Evolutionary conservation across 139 green algal species (phyloP).

Genomic region (Eudorina sp.): DNA sequence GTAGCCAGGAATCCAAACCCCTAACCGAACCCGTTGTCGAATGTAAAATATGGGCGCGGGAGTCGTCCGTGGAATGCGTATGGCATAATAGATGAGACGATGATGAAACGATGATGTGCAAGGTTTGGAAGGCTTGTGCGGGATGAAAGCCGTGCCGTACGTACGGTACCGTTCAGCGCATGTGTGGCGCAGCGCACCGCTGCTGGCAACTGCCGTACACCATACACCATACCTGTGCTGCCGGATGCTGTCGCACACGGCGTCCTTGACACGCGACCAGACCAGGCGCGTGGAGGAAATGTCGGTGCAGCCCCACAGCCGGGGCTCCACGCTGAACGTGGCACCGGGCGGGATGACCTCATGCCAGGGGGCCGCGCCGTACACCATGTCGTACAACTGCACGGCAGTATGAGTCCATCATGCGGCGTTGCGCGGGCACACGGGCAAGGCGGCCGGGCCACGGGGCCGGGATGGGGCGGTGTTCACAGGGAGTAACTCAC

Average conservation of each 20-base stretch:
- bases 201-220: no score
- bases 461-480: no score
- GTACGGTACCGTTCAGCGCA: not conserved
- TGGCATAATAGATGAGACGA: no score
- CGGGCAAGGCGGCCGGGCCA: not conserved
- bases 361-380: conserved; percentile 70
- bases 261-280: conserved; percentile 78
- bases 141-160: no score
- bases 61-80: no score
- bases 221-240: conserved; percentile 69
- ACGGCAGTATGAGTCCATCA: not conserved
- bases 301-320: conserved; percentile 77
- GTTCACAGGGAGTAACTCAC: no score
- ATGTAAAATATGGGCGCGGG: no score
- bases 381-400: conserved; percentile 78
- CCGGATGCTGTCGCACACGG: conserved; percentile 88
- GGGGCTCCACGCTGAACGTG: conserved; percentile 77
- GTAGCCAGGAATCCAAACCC: not conserved
- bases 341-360: conserved; percentile 56
- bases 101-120: not conserved
- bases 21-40: no score
- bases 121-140: no score
- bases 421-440: not conserved
- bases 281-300: conserved; percentile 68
- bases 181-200: not conserved